Conservation (phyloP, 768 basidiomycete species). For the Tulasnella sp. region DNA sequence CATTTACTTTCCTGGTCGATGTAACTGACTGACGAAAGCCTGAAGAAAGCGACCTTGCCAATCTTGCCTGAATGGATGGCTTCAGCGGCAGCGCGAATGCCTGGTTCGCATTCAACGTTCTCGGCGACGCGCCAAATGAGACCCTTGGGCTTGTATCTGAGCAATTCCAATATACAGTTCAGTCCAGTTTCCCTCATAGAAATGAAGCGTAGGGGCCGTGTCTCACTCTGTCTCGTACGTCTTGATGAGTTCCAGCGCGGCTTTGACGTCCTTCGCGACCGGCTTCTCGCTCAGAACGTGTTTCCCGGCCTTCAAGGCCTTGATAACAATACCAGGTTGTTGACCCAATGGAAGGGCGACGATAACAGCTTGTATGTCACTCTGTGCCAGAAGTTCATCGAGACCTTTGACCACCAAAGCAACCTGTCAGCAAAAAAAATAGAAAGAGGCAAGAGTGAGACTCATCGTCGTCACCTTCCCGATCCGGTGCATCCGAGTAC, state of each 20-base stretch:
- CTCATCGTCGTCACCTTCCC: background rate
- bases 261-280: constrained; percentile 63
- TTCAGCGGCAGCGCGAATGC: constrained; percentile 33
- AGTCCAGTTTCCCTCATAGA: constrained; percentile 32
- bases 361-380: constrained; percentile 69
- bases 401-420: constrained; percentile 39
- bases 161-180: background rate
- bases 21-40: constrained; percentile 48
- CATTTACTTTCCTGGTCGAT: constrained; percentile 64
- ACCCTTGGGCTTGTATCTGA: constrained; percentile 38
- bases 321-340: constrained; percentile 67
- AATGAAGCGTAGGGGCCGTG: background rate
- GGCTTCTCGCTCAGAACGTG: constrained; percentile 90
- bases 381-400: constrained; percentile 60
- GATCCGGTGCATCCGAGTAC: constrained; percentile 51
- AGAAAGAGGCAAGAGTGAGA: background rate
- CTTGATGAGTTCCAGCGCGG: constrained; percentile 60
- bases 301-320: constrained; percentile 52
- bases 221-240: constrained; percentile 57
- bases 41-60: constrained; percentile 68
- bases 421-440: background rate
- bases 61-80: constrained; percentile 49
- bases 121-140: constrained; percentile 79
- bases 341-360: constrained; percentile 71
- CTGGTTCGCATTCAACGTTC: constrained; percentile 69